Conservation (phyloP, 352 stramenopile species). For the Blastocystis sp. region DNA sequence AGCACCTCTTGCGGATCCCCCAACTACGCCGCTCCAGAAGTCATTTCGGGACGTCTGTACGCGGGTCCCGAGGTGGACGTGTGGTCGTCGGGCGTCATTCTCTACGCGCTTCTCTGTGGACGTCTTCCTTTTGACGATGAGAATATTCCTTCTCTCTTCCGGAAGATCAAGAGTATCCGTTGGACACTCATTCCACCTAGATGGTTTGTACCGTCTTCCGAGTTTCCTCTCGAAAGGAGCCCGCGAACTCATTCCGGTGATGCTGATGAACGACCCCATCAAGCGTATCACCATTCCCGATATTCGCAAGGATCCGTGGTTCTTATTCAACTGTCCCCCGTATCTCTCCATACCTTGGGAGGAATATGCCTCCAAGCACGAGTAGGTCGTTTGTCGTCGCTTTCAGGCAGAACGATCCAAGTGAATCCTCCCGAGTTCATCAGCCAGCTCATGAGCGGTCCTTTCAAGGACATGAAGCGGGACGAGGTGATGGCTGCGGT, state of each 20-base stretch:
- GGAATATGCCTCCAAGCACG: slow-evolving; percentile 59
- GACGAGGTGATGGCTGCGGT: slow-evolving; percentile 55
- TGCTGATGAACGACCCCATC: slow-evolving; percentile 96
- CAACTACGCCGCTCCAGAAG: slow-evolving; percentile 96
- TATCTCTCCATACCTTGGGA: slow-evolving; percentile 79
- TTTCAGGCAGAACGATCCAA: slow-evolving; percentile 62
- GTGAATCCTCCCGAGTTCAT: slow-evolving; percentile 55
- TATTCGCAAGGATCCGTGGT: slow-evolving; percentile 93
- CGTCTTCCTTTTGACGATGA: slow-evolving; percentile 91
- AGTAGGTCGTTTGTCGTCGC: slow-evolving; percentile 63
- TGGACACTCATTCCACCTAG: slow-evolving; percentile 44
- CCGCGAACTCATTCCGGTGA: slow-evolving; percentile 87
- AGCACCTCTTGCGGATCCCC: slow-evolving; percentile 88
- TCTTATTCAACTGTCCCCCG: slow-evolving; percentile 87
- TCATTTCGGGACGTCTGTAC: slow-evolving; percentile 90
- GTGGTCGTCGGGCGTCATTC: slow-evolving; percentile 94
- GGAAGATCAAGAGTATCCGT: slow-evolving; percentile 82
- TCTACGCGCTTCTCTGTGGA: slow-evolving; percentile 94
- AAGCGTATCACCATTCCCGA: slow-evolving; percentile 95
- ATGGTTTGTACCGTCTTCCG: slow-evolving; percentile 91
- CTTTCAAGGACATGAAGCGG: slow-evolving; percentile 54
- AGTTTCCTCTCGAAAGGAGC: slow-evolving; percentile 86
- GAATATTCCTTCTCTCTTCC: slow-evolving; percentile 94
- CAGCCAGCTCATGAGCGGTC: slow-evolving; percentile 17
- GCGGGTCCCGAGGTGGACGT: slow-evolving; percentile 95